A percentile compares a stretch with the other conserved stretches of the same genome.
phyloP scores from a whole-genome alignment of 1,139 yeast genomes.

The Suhomyces panamericanus region DNA sequence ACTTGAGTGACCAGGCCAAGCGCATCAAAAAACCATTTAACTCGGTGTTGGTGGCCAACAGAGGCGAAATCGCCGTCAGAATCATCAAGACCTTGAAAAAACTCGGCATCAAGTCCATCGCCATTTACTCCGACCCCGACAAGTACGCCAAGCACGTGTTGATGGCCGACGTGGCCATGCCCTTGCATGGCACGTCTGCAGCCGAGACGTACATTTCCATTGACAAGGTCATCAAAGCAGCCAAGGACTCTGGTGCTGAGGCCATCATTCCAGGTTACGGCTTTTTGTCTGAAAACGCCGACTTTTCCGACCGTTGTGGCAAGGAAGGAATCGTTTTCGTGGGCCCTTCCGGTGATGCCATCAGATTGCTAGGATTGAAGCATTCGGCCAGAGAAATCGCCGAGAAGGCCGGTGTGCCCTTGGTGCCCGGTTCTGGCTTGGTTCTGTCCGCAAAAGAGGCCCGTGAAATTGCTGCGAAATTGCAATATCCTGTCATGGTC shows the following conservation, averaged over 20 bases:
- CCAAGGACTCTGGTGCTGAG: slow-evolving; percentile 78
- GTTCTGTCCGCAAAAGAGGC: slow-evolving; percentile 74
- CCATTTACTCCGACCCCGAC: slow-evolving; percentile 90
- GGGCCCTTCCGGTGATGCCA: slow-evolving; percentile 94
- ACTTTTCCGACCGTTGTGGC: slow-evolving; percentile 84
- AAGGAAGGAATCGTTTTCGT: slow-evolving; percentile 85
- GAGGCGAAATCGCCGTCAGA: slow-evolving; percentile 97
- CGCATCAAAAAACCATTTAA: slow-evolving; percentile 62
- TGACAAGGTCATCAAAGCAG: slow-evolving; percentile 83
- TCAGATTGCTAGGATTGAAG: slow-evolving; percentile 85
- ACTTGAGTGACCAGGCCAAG: slow-evolving; percentile 25
- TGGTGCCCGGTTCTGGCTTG: slow-evolving; percentile 92
- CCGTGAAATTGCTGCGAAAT: slow-evolving; percentile 65
- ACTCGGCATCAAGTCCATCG: slow-evolving; percentile 73
- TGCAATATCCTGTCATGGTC: slow-evolving; percentile 92
- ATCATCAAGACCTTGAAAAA: slow-evolving; percentile 84
- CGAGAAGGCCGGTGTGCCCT: slow-evolving; percentile 80
- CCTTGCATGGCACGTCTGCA: slow-evolving; percentile 78
- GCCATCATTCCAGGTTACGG: slow-evolving; percentile 98
- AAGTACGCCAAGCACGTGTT: slow-evolving; percentile 83
- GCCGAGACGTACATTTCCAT: slow-evolving; percentile 86
- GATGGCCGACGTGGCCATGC: slow-evolving; percentile 77
- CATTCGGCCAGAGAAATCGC: slow-evolving; percentile 97
- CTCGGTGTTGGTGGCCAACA: slow-evolving; percentile 87
- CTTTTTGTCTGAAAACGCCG: slow-evolving; percentile 93